Conservation (phyloP, 1,284 basidiomycete genomes). For the Rhizoctonia solani region DNA sequence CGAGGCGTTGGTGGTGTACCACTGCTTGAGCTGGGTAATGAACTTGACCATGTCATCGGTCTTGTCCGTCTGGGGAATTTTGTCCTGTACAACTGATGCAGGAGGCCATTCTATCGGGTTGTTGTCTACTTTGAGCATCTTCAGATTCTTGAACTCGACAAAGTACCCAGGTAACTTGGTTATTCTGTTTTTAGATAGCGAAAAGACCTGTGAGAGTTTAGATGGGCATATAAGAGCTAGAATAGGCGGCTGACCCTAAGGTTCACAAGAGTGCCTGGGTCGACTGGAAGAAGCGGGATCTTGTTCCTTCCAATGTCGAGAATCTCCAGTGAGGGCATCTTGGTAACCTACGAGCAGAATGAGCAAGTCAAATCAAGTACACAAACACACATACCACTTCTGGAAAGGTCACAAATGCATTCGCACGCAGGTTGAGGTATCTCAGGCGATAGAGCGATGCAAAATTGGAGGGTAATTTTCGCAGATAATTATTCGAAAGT, state of each 20-base stretch:
- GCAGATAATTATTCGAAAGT: constrained; percentile 82
- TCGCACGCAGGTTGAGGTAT: constrained; percentile 93
- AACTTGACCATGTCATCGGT: constrained; percentile 69
- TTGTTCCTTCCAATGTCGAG: constrained; percentile 94
- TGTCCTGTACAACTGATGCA: constrained; percentile 53
- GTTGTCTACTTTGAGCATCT: constrained; percentile 84
- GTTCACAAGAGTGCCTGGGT: constrained; percentile 78
- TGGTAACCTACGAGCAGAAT: constrained; percentile 67
- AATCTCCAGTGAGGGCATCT: constrained; percentile 88
- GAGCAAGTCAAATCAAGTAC: constrained; percentile 6
- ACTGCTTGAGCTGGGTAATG: constrained; percentile 71
- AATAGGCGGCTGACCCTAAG: constrained; percentile 63
- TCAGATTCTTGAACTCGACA: constrained; percentile 69
- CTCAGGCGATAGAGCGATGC: constrained; percentile 74
- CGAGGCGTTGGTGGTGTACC: constrained; percentile 61
- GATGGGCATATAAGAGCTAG: not conserved
- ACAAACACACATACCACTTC: constrained; percentile 72
- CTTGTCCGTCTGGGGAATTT: constrained; percentile 45
- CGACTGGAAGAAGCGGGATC: constrained; percentile 76
- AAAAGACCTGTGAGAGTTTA: constrained; percentile 67
- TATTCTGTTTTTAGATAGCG: constrained; percentile 84
- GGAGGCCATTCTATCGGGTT: constrained; percentile 95
- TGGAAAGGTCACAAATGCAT: constrained; percentile 83
- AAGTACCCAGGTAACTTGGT: constrained; percentile 80
- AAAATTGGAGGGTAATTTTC: constrained; percentile 80